Evolutionary conservation across 2,329 filamentous ascomycete species (phyloP), one percentile per base, ranked within the genome.

Genomic region (Hawksworthiomyces lignivorus): DNA sequence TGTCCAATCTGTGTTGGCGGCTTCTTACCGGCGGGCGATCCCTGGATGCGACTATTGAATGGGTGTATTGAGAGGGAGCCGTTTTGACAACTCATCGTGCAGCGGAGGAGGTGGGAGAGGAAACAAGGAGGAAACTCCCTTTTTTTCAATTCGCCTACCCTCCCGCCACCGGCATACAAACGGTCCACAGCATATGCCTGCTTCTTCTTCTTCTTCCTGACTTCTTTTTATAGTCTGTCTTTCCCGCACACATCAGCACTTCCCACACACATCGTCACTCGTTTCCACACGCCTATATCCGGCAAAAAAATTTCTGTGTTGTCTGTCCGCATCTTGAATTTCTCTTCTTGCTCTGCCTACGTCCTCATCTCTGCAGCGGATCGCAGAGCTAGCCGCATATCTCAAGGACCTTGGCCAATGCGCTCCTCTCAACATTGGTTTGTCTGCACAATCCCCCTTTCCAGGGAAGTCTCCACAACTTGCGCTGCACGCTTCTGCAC

Each of bases 41-140:
- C n/a, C n/a, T n/a, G n/a, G n/a, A n/a, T n/a, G n/a, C n/a, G n/a
- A n/a, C n/a, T n/a, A n/a, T n/a, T n/a, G n/a, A n/a, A n/a, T n/a
- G n/a, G n/a, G n/a, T n/a, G n/a, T n/a, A n/a, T n/a, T n/a, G n/a
- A n/a, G n/a, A n/a, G n/a, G n/a, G n/a, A n/a, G n/a, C n/a, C n/a
- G 29, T 10, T 20, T 40, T 50, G 48, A 42, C 48, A 50, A 42
- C 48, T 29, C 48, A 50, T 50, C 48, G 48, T 50, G 48, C 48
- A 50, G 48, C 45, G 29, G 34, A 41, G 31, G 32, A 37, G 39
- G 32, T 22, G 28, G 41, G 30, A 36, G 38, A 44, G 24, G 20
- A 32, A n/a, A 14, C 9, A n/a, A n/a, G n/a, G n/a, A n/a, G n/a
- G n/a, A n/a, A n/a, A n/a, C n/a, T n/a, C n/a, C n/a, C n/a, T 18